A percentile compares a stretch with the other conserved stretches of the same genome.
Conservation (phyloP, 768 basidiomycete genomes). For the Boletus coccyginus region DNA sequence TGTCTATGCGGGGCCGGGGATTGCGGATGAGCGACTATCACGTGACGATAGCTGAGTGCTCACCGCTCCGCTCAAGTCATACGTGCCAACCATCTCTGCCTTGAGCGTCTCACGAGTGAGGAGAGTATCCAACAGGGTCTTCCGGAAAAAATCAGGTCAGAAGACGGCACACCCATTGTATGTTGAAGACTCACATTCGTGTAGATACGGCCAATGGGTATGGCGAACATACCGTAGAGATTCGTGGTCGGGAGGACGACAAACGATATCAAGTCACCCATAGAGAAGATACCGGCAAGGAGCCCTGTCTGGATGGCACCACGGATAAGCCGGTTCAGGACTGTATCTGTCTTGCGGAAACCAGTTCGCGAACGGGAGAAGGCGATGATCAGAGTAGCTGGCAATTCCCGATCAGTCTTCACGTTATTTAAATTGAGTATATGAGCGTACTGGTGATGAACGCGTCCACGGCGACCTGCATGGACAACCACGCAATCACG, state of each 20-base stretch:
- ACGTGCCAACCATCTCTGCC: not conserved
- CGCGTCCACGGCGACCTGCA: constrained; percentile 44
- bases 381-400: not conserved
- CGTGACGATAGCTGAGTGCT: not conserved
- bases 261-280: constrained; percentile 17
- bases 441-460: constrained; percentile 17
- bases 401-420: not conserved
- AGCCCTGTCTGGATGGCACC: constrained; percentile 1
- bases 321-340: not conserved
- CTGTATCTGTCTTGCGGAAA: not conserved
- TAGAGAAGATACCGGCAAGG: not conserved
- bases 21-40: not conserved
- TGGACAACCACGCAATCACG: constrained; percentile 45
- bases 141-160: not conserved
- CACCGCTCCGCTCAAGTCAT: not conserved
- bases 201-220: constrained; percentile 39
- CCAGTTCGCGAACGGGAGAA: not conserved
- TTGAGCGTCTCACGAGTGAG: constrained; percentile 7
- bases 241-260: constrained; percentile 29
- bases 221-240: constrained; percentile 37
- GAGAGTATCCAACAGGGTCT: constrained; percentile 15
- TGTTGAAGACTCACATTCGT: constrained; percentile 39
- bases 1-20: not conserved
- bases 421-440: no score
- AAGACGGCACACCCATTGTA: not conserved